Conservation (phyloP, 768 basidiomycete species). For the Lactifluus volemus region DNA sequence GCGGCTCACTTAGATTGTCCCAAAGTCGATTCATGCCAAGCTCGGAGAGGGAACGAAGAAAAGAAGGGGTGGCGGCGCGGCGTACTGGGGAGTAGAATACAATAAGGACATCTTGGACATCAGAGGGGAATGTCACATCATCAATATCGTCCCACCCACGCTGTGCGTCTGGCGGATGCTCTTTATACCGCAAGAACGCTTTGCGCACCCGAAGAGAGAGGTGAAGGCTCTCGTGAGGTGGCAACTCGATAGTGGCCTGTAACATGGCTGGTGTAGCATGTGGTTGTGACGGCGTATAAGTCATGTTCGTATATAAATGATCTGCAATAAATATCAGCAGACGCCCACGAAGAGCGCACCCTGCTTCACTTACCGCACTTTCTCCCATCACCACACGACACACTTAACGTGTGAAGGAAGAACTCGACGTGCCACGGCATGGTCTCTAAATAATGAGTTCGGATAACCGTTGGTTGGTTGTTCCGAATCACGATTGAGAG, state of each 20-base stretch:
- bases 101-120: no score
- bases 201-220: slow-evolving; percentile 72
- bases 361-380: slow-evolving; percentile 34
- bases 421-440: slow-evolving; percentile 91
- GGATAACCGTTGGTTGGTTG: slow-evolving; percentile 35
- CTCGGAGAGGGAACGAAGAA: neutral
- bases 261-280: slow-evolving; percentile 73
- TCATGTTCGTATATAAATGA: slow-evolving; percentile 52
- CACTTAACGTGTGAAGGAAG: slow-evolving; percentile 70
- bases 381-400: slow-evolving; percentile 37
- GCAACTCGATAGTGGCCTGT: slow-evolving; percentile 62
- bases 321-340: slow-evolving; percentile 31
- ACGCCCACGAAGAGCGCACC: neutral
- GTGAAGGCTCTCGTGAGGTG: slow-evolving; percentile 51
- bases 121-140: no score
- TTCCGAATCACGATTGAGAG: slow-evolving; percentile 65
- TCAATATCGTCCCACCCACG: slow-evolving; percentile 67
- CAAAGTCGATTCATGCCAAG: neutral
- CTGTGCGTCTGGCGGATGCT: slow-evolving; percentile 93
- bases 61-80: neutral
- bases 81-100: neutral
- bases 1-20: neutral
- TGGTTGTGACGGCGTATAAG: slow-evolving; percentile 58
- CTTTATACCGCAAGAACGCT: slow-evolving; percentile 85
- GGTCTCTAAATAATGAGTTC: slow-evolving; percentile 77